Base-by-base conservation (phyloP, 148 eudicot genomes). In the Diospyros kaki region DNA sequence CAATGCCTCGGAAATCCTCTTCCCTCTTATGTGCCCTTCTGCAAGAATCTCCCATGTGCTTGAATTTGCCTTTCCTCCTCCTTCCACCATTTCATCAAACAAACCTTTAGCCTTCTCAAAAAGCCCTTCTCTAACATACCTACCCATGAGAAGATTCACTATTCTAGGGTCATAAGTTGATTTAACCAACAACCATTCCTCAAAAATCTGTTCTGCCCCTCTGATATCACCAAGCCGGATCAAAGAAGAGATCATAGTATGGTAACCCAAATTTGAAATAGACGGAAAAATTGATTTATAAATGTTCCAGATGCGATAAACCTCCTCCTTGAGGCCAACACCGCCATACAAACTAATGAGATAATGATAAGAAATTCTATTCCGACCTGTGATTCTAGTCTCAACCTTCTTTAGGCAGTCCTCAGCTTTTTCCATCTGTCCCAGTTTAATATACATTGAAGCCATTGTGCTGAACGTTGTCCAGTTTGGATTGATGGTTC, bases 391-490 rank as follows among this genome's bases (percentile, higher is more conserved):
- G 61, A 95, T 86, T 81, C 84, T 76, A 39, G 76, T 76, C 78
- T 92, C 97, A 14, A 90, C 73, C 68, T 80, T 75, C 84, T 73
- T 95, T 80, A 95, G 73, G 81, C 83, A 87, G 7, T 77, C 81
- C 77, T 85, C 89, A 51, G 92, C 94, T 63, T 95, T 89, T 66
- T 81, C 88, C 40, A 82, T 14, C 18, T 79, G 69, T 11, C 86
- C 86, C n/a, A 83, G 43, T 76, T 87, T 94, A 28, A 87, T 81
- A 73, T 90, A 95, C 74, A 86, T 73, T 7, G 94, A 75, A 46
- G 98, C 91, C 89, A 90, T 76, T 2, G 94, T 92, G 85, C 94
- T 86, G 65, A 79, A 95, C 6, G 94, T 92, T 15, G 89, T 82
- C 97, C 98, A 95, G 73, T 86, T 84, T 2, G 91, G 86, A 68